phyloP scores from a whole-genome alignment of 768 basidiomycete species.

The Solioccasus polychromus region DNA sequence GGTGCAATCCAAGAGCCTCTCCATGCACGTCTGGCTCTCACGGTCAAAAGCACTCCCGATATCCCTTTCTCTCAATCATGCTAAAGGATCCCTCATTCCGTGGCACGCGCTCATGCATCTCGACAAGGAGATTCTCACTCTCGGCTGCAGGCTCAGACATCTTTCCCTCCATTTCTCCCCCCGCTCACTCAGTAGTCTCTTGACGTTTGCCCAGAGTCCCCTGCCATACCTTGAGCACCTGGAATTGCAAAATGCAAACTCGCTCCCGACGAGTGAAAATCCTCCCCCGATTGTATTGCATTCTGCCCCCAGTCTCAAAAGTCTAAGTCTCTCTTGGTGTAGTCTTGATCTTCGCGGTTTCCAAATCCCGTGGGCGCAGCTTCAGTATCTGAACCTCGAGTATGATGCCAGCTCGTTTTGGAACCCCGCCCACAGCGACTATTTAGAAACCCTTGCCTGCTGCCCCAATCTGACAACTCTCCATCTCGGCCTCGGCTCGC shows the following conservation, averaged over 20 bases:
- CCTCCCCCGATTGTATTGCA: slow-evolving; percentile 24
- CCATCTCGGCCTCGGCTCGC: slow-evolving; percentile 25
- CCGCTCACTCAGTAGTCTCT: slow-evolving; percentile 22
- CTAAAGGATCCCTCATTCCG: slow-evolving; percentile 19
- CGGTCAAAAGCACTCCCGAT: slow-evolving; percentile 29
- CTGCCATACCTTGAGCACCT: slow-evolving; percentile 24
- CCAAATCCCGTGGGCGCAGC: slow-evolving; percentile 28
- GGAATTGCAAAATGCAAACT: slow-evolving; percentile 27
- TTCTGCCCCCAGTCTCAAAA: slow-evolving; percentile 27
- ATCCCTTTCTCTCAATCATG: slow-evolving; percentile 22
- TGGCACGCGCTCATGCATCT: slow-evolving; percentile 29
- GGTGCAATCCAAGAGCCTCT: slow-evolving; percentile 25
- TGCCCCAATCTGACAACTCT: slow-evolving; percentile 29
- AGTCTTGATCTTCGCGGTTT: slow-evolving; percentile 26
- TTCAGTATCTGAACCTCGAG: slow-evolving; percentile 26
- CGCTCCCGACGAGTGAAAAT: slow-evolving; percentile 22
- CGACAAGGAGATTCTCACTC: slow-evolving; percentile 28
- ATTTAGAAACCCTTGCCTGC: slow-evolving; percentile 20
- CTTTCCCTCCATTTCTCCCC: slow-evolving; percentile 23
- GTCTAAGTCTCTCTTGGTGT: slow-evolving; percentile 28
- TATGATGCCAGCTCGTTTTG: slow-evolving; percentile 28
- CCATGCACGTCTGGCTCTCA: slow-evolving; percentile 31
- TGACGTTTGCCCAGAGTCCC: slow-evolving; percentile 27
- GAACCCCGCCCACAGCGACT: slow-evolving; percentile 29
- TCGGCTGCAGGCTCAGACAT: slow-evolving; percentile 18